Conservation (phyloP, 257 asterid species). For the Knoxia roxburghii region DNA sequence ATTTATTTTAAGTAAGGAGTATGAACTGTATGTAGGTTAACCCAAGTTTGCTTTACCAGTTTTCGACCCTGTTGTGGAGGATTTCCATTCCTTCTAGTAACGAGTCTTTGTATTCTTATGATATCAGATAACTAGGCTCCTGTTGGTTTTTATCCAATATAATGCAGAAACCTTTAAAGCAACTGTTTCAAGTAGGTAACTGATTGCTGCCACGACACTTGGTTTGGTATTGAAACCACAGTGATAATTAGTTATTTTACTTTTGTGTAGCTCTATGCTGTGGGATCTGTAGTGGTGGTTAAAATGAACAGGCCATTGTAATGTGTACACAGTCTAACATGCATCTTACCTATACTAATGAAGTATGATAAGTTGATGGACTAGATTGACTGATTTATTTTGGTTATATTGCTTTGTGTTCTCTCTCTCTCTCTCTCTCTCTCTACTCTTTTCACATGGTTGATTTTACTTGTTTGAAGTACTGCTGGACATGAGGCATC, state of each 20-base stretch:
- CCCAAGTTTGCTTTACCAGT: neutral
- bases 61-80: neutral
- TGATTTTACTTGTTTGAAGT: slow-evolving; percentile 21
- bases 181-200: neutral
- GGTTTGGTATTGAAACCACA: neutral
- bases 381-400: neutral
- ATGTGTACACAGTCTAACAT: neutral
- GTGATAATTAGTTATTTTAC: too few species aligned
- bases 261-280: neutral
- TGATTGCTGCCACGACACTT: neutral
- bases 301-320: neutral
- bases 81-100: neutral
- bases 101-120: neutral
- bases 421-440: neutral
- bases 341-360: neutral
- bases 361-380: neutral
- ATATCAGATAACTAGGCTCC: neutral
- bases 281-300: neutral
- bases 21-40: neutral
- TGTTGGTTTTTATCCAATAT: neutral
- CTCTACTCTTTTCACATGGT: neutral
- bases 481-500: slow-evolving; percentile 61
- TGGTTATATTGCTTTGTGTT: too few species aligned
- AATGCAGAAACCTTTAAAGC: neutral
- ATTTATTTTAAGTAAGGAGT: neutral